Base-by-base conservation (phyloP, 148 eudicot genomes). In the Camellia sinensis region DNA sequence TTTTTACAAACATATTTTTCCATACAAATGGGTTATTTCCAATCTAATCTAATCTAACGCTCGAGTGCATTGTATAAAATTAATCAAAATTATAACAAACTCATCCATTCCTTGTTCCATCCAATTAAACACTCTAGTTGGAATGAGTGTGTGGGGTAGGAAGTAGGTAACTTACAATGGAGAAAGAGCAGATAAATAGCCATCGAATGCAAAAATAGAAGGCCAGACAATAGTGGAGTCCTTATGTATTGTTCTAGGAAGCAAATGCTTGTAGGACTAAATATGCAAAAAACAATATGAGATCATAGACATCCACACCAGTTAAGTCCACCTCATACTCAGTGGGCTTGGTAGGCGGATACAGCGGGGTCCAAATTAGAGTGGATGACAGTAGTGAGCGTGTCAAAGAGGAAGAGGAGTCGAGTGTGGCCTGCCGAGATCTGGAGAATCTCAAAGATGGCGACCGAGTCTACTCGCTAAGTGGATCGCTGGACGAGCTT, bases 181-280 rank as follows among this genome's bases (percentile, higher is more conserved):
- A n/a, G 97, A 91, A 17, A 93, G 91, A 29, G 92, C 91, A 3
- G 97, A 93, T 59, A 93, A 81, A 63, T 82, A 90, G 0, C 97
- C 95, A 81, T 93, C 97, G 9, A 93, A 93, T 2, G 97, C 95
- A 6, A 94, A 93, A 1, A 92, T 88, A 0, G 93, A 87, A 1
- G 95, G 95, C 97, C 97, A 93, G 67, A 93, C 97, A 88, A 91
- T 88, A 65, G 91, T 92, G 1, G 92, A 88, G 86, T 93, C 95
- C 90, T 85, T 93, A 74, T 91, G 93, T 66, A 29, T 29, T 29
- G 90, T 86, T 74, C 90, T 84, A 0, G 97, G 97, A 29, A 93
- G 77, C 82, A 93, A 82, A 79, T 95, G 84, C 83, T 93, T 93
- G 73, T 93, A 93, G 21, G 85, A 85, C 90, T 93, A 94, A 57